Conservation (phyloP, 2,329 filamentous ascomycete species). For the Aspergillus felis region DNA sequence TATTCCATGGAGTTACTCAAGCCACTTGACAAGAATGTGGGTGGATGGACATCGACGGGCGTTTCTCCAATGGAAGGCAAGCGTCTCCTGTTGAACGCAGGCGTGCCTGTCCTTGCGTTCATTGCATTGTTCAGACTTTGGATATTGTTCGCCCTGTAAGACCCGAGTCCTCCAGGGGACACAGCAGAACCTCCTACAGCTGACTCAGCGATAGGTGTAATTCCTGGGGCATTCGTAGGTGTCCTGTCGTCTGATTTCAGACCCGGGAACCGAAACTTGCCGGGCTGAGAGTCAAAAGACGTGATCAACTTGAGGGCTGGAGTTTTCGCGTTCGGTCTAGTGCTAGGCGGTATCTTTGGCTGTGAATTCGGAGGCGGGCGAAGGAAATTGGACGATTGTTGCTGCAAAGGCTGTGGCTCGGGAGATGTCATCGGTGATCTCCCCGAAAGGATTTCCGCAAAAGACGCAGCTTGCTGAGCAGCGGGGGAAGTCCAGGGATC, state of each 20-base stretch:
- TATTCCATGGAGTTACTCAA: conserved; percentile 45
- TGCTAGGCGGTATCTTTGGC: conserved; percentile 49
- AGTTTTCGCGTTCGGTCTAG: conserved; percentile 65
- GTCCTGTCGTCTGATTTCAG: conserved; percentile 57
- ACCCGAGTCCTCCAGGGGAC: conserved; percentile 65
- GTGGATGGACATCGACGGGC: conserved; percentile 49
- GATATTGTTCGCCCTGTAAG: conserved; percentile 53
- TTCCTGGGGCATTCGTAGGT: conserved; percentile 70
- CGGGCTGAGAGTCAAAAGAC: conserved; percentile 60
- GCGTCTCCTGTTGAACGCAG: conserved; percentile 59
- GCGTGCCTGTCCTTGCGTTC: conserved; percentile 61
- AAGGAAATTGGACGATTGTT: conserved; percentile 14
- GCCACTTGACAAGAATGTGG: conserved; percentile 37
- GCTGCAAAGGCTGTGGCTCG: conserved; percentile 53
- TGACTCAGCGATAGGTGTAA: conserved; percentile 82
- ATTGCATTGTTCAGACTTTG: conserved; percentile 68
- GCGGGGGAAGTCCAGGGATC: conserved; percentile 87
- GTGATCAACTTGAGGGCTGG: conserved; percentile 89
- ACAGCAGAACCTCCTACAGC: conserved; percentile 57
- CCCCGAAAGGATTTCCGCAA: conserved; percentile 23
- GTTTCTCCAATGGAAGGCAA: conserved; percentile 75
- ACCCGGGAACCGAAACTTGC: conserved; percentile 61
- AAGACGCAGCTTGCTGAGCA: conserved; percentile 58
- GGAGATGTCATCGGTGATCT: conserved; percentile 45
- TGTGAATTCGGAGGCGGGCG: conserved; percentile 15